These are phyloP conservation scores for Podaxis mareebaensis DNA, from an alignment of 768 basidiomycete genomes.

Conservation along the genomic window DNA sequence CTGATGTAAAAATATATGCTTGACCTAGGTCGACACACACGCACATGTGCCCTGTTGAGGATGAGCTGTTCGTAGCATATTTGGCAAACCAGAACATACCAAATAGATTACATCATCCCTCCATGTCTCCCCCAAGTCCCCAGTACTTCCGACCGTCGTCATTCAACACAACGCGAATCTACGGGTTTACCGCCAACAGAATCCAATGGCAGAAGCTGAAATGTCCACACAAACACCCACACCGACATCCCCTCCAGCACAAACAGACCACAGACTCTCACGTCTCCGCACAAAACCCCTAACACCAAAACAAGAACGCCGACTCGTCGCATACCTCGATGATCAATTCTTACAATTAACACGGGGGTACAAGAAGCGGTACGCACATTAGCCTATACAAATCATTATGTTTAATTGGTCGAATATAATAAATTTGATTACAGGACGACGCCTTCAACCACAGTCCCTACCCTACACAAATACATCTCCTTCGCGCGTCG, in stretches of 20 bases:
- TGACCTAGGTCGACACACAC: too few relatives aligned
- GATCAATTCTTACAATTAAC: slow-evolving; percentile 63
- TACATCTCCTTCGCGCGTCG: slow-evolving; percentile 61
- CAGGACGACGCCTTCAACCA: slow-evolving; percentile 51
- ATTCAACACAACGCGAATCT: too few relatives aligned
- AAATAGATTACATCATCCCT: slow-evolving; percentile 6
- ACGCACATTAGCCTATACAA: slow-evolving; percentile 21
- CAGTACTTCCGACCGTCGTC: background rate
- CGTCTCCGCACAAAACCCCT: slow-evolving; percentile 34
- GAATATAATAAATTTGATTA: background rate
- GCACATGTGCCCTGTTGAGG: too few relatives aligned
- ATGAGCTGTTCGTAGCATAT: background rate
- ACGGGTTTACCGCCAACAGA: background rate
- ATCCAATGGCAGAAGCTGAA: background rate
- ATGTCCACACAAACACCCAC: background rate
- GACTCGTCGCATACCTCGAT: slow-evolving; percentile 65
- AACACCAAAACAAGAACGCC: slow-evolving; percentile 59
- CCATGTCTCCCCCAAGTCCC: background rate
- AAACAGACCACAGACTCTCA: background rate
- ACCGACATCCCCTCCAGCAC: background rate
- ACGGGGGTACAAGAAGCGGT: slow-evolving; percentile 79
- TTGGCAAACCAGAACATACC: background rate
- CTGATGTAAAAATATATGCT: too few relatives aligned
- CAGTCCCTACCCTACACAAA: slow-evolving; percentile 53
- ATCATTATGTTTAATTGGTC: background rate